These are phyloP conservation scores for Azolla pinnata DNA, from an alignment of 75 land plant species.

Conservation along the genomic window DNA sequence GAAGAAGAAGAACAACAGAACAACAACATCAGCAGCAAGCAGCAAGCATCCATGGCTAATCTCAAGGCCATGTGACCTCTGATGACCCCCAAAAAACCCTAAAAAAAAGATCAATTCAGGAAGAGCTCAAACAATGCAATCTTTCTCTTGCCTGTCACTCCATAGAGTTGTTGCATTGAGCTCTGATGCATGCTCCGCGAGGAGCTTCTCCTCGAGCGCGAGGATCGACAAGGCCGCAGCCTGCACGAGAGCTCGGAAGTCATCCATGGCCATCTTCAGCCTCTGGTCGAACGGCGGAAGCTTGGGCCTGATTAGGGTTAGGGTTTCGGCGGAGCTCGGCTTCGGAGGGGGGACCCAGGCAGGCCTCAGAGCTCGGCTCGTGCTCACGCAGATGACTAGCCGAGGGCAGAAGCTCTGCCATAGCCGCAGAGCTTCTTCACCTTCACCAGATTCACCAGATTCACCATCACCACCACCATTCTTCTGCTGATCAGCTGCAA, in stretches of 20 bases:
- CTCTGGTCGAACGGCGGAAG: slow-evolving; percentile 9
- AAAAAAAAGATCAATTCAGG: too few species aligned
- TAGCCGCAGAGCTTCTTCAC: too few species aligned
- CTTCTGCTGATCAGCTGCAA: too few species aligned
- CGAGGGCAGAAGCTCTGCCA: not conserved
- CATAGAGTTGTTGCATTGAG: not conserved
- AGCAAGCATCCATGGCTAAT: not conserved
- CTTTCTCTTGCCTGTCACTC: slow-evolving; percentile 8
- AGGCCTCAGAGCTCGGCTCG: slow-evolving; percentile 21
- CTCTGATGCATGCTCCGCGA: not conserved
- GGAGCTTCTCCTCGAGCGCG: slow-evolving; percentile 10
- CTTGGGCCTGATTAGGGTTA: slow-evolving; percentile 21
- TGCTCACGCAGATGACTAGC: slow-evolving; percentile 9
- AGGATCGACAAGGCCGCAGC: slow-evolving; percentile 19
- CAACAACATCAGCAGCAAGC: too few species aligned
- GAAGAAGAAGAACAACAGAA: too few species aligned
- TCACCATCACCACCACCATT: too few species aligned
- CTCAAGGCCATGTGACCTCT: not conserved
- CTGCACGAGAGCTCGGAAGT: slow-evolving; percentile 17
- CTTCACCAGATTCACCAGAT: too few species aligned
- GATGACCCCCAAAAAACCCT: too few species aligned
- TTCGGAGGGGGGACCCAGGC: slow-evolving; percentile 27
- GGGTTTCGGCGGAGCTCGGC: slow-evolving; percentile 15
- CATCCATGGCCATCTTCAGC: slow-evolving; percentile 15
- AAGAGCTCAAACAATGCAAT: too few species aligned